Evolutionary conservation across 225 moss, liverwort and hornwort species (phyloP), one percentile per base, ranked within the genome.

Genomic region (Polytrichum formosum): DNA sequence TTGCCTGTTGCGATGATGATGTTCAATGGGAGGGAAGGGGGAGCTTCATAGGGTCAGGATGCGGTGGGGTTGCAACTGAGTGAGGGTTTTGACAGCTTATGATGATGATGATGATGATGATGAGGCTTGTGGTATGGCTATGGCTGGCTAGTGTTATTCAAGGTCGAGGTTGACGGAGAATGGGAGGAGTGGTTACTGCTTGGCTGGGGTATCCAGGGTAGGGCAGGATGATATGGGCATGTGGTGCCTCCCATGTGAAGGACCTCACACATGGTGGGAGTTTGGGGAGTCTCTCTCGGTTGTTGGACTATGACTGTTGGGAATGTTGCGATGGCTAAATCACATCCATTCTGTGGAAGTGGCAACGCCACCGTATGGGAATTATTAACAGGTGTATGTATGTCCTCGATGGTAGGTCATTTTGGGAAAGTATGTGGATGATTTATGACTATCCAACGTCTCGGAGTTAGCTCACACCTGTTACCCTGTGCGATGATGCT

Each of bases 221-320:
- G 66, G 67, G 76, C 71, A 71, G 76, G 67, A 73, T 76, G 76
- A 68, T 65, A 80, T 77, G 80, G 83, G 83, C 77, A 69, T 65
- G 80, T 74, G 80, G 74, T 69, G 69, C 69, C 61, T 53, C 74
- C 64, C 70, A 66, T 67, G 79, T 61, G 76, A 66, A 60, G 46
- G 46, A 46, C 46, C 13, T 46, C 46, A 13, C 13, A 46, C 10
- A 46, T 46, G 46, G 46, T 46, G 46, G 46, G 46, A 16, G 46
- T 46, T 46, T 46, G 46, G 46, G 16, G 13, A 16, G 46, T 13
- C 46, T 1, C 46, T 16, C 46, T 46, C 59, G 59, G 59, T 60
- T 25, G 59, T 60, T 10, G 59, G 76, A 59, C 77, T 74, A 80
- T 76, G 83, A 76, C 70, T 70, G 76, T 77, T 68, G 7, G 56